Evolutionary conservation across 106 monocot genomes (phyloP).

Genomic region (Dioscorea zingiberensis): DNA sequence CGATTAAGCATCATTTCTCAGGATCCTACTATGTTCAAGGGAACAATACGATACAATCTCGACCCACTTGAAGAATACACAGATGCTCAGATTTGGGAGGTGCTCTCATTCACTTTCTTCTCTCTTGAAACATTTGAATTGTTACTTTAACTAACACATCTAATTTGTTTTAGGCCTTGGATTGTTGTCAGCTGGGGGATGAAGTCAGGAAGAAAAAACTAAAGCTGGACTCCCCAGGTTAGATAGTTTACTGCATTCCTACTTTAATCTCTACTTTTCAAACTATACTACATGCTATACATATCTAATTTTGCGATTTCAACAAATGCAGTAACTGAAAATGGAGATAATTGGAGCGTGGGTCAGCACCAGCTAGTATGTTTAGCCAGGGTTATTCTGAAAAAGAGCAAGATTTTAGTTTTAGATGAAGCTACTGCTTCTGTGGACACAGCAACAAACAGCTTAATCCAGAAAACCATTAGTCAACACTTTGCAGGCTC

Average conservation of each 20-base stretch:
- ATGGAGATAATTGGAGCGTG: conserved; percentile 94
- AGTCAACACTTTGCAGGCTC: conserved; percentile 35
- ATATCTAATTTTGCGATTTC: no score
- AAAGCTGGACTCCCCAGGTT: conserved; percentile 73
- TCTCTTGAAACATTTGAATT: neutral
- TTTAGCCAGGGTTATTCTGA: conserved; percentile 62
- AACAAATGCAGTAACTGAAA: conserved; percentile 53
- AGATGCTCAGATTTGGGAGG: conserved; percentile 90
- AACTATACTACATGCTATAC: neutral
- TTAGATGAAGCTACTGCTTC: conserved; percentile 87
- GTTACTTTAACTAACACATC: neutral
- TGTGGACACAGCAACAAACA: conserved; percentile 58
- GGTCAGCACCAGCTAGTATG: conserved; percentile 87
- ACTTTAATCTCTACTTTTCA: neutral
- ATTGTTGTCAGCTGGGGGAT: conserved; percentile 81
- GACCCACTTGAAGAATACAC: conserved; percentile 82
- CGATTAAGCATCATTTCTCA: conserved; percentile 90
- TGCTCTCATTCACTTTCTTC: conserved; percentile 7
- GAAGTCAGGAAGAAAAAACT: conserved; percentile 66
- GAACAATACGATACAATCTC: conserved; percentile 67
- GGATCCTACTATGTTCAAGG: conserved; percentile 98
- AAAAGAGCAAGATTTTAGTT: conserved; percentile 72
- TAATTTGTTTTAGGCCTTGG: conserved; percentile 36
- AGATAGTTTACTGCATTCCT: neutral
- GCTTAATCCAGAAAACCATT: conserved; percentile 44